Evolutionary conservation across 75 land plant species (phyloP), one percentile per base, ranked within the genome.

Genomic region (Picea sitchensis): DNA sequence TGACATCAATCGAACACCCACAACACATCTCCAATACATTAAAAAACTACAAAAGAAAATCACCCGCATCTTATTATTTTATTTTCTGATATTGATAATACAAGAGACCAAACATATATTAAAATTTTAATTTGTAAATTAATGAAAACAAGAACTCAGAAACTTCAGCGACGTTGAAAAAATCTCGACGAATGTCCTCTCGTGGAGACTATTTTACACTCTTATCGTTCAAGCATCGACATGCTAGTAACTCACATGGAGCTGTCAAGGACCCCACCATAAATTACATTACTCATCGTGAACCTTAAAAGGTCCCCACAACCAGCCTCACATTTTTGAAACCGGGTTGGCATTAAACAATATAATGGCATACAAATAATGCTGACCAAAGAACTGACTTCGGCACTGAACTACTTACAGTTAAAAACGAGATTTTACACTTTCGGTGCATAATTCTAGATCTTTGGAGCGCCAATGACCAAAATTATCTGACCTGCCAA

Each of bases 251-350:
- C 74, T 71, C 56, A 44, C 56, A 14, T 8, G 30, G 71, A 67
- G 41, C 71, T 67, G 34, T 34, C 4, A 44, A 44, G 54, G 74
- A 56, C 36, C 54, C 74, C n/a, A 44, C n/a, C 13, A 41, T 71
- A 71, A 71, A 44, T 41, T 71, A 71, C 56, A 71, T 71, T 71
- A 41, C 51, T 44, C 74, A 9, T 13, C 51, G 51, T 71, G 74
- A 56, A 71, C 74, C 74, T 41, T 71, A 8, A 12, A 41, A 44
- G 44, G 74, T 21, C 51, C 74, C 54, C 41, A 71, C 74, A 71
- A 44, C 73, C 73, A 20, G 54, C 44, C 44, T n/a, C 54, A 38
- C 44, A 71, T 17, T 51, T 71, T 44, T 18, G 14, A 71, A 44
- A 44, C 56, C 51, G 44, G 74, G 74, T n/a, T n/a, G 51, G 54